A percentile compares a stretch with the other conserved stretches of the same genome.
Evolutionary conservation across 2,329 filamentous ascomycete genomes (phyloP).

Genomic region (Talaromyces sp.): DNA sequence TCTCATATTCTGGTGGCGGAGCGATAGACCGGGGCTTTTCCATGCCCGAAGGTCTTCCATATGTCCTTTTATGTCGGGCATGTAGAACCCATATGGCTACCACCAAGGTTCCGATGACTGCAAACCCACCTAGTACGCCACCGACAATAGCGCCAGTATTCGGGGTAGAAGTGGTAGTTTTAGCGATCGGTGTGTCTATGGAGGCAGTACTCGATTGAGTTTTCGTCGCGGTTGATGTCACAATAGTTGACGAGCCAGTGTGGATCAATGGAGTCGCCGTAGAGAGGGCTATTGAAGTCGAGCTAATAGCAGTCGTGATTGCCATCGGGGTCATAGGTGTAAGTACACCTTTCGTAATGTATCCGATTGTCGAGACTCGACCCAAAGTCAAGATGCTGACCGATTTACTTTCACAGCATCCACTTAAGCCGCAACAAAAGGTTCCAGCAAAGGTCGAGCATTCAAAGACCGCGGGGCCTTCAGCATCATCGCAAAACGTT

Average conservation of each 20-base stretch:
- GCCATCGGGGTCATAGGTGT: not conserved
- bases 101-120: not conserved
- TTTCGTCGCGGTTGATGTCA: not conserved
- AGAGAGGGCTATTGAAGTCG: not conserved
- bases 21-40: not conserved
- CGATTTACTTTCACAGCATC: not conserved
- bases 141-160: not conserved
- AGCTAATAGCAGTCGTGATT: not conserved
- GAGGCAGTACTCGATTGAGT: not conserved
- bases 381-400: not conserved
- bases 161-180: not conserved
- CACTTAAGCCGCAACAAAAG: not conserved
- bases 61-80: not conserved
- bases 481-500: not conserved
- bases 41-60: not conserved
- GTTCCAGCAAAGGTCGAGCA: not conserved
- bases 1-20: not conserved
- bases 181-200: not conserved
- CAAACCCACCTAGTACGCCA: not conserved
- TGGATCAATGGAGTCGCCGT: not conserved
- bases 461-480: not conserved
- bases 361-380: not conserved
- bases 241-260: not conserved
- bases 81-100: not conserved
- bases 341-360: not conserved